Evolutionary conservation across 768 basidiomycete genomes (phyloP), one percentile per base, ranked within the genome.

Genomic region (Cantharellus anzutake): DNA sequence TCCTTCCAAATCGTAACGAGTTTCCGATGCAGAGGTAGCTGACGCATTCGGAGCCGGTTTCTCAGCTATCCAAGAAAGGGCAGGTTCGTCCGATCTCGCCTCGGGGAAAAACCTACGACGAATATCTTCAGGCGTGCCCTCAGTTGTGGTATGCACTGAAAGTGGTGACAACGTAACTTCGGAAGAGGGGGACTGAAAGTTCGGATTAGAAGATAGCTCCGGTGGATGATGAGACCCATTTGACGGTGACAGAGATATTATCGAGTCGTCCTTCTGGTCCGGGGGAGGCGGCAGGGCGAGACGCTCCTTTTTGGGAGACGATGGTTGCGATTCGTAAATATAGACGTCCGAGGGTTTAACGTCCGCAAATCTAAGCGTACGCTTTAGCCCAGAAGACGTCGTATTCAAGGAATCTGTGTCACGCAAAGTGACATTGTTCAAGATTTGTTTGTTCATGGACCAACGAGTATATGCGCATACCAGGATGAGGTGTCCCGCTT

Each of bases 101-200:
- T 77, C 70, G 0, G 92, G 87, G 66, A 96, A 96, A 72, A 82
- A 94, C 42, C 81, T 82, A 35, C 75, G 76, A 35, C 88, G 83
- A 60, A 94, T 92, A 66, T 84, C 78, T 67, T 90, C 88, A 2
- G 90, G 80, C 0, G 84, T 82, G 3, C 86, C 86, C 66, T 72
- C 69, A 11, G 40, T 40, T 3, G 57, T 53, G 7, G 41, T n/a
- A 51, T 34, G 51, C 58, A 40, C 11, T 16, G 52, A 11, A 16
- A 29, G 7, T 58, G 42, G 37, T 37, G 51, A 41, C 7, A 20
- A 48, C 48, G 58, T 59, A 34, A 41, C 40, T 58, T 59, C 55
- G 60, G 41, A 48, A 44, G 55, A 38, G 58, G 53, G 39, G 40
- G 42, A 20, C 16, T 42, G 41, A 61, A 42, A 44, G 37, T 29